A percentile compares a stretch with the other conserved stretches of the same genome.
These are phyloP conservation scores for Colletotrichum paranaense DNA, from an alignment of 2,329 filamentous ascomycete genomes.

Conservation along the genomic window DNA sequence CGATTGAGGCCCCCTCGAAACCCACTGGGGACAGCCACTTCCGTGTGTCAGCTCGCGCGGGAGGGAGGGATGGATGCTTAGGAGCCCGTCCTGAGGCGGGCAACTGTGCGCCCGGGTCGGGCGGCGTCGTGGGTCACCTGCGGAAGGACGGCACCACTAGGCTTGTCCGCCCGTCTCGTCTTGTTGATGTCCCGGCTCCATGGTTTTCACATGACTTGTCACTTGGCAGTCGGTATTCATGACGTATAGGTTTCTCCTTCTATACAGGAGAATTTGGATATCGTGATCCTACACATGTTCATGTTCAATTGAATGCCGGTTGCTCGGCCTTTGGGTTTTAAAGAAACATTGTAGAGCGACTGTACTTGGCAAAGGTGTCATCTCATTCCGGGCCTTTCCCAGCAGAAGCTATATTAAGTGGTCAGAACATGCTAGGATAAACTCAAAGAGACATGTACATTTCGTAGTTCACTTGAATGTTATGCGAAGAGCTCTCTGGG, in stretches of 20 bases:
- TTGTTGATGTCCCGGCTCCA: slow-evolving; percentile 12
- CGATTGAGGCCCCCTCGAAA: background rate
- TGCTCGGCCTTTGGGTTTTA: no score
- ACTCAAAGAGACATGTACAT: no score
- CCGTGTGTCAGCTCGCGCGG: slow-evolving; percentile 30
- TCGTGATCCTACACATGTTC: background rate
- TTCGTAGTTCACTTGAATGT: no score
- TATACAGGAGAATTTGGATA: background rate
- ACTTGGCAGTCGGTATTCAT: background rate
- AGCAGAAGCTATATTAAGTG: no score
- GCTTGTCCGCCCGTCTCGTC: slow-evolving; percentile 10
- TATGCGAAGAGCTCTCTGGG: no score
- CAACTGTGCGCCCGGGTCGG: slow-evolving; percentile 27
- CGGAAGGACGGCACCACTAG: slow-evolving; percentile 32
- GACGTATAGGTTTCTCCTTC: background rate
- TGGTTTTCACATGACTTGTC: background rate
- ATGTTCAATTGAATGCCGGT: background rate
- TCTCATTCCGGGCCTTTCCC: no score
- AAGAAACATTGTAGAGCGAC: no score
- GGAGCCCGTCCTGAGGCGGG: slow-evolving; percentile 4
- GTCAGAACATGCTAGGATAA: no score
- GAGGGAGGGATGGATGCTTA: background rate
- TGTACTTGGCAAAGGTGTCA: no score
- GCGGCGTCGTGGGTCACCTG: slow-evolving; percentile 28
- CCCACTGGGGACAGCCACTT: background rate